Base-by-base conservation (phyloP, 441 rosid species). In the Capsella rubella region DNA sequence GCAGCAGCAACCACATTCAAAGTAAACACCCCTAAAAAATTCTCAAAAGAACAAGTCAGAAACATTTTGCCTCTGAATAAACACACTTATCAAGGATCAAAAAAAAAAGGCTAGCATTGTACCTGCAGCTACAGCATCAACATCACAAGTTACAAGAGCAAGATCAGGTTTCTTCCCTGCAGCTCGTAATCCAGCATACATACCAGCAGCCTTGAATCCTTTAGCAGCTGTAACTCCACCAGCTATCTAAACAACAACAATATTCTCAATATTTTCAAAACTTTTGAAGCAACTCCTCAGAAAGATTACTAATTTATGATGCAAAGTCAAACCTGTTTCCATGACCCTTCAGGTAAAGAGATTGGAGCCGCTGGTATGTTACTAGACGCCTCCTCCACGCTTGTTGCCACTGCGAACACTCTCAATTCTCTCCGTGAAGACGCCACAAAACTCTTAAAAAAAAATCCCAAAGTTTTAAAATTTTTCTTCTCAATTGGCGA, bases 161-260 rank as follows among this genome's bases (percentile, higher is more conserved):
- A 91, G 95, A 85, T 93, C 97, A 3, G 98, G 98, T 80, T 90
- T 93, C 73, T 86, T 87, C 72, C 95, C 95, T 77, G 86, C 77
- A 69, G 97, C 97, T 40, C 96, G 89, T 79, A 91, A 80, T 14
- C 98, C 94, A 37, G 89, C 97, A 83, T 83, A 91, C 62, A 90
- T 84, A 18, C 97, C 97, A 13, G 92, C 86, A 60, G 99, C 97
- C 73, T 84, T 85, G 75, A 95, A 93, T 55, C 98, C 99, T 81
- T 84, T 88, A 0, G 99, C 92, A 58, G 98, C 99, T 12, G 97
- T 91, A 79, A 95, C 96, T 67, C 98, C 97, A 39, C 98, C 98
- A 3, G 94, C 85, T 78, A 93, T 81, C 98, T 95, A 76, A 45
- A 50, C 37, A 21, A 21, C 69, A 69, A 46, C 58, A 64, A 3